A percentile compares a stretch with the other conserved stretches of the same genome.
Conservation (phyloP, 179 eudicot species). For the Pouteria campechiana region DNA sequence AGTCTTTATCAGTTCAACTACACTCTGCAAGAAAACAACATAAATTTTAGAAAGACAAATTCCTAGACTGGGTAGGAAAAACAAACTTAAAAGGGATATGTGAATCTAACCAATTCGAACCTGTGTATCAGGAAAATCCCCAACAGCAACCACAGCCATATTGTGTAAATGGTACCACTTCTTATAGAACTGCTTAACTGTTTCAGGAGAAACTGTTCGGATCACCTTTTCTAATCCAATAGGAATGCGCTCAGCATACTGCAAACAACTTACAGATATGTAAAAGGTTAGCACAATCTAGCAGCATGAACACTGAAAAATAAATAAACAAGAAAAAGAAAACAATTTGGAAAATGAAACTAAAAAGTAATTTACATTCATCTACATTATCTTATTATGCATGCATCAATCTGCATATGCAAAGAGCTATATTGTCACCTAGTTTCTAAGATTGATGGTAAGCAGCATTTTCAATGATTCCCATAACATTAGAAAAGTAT, state of each 20-base stretch:
- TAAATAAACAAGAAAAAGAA: background rate
- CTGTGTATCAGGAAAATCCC: constrained; percentile 80
- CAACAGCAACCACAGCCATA: constrained; percentile 89
- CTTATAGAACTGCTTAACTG: constrained; percentile 53
- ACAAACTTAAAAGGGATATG: background rate
- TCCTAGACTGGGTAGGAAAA: background rate
- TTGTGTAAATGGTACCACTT: constrained; percentile 79
- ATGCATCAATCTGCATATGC: no score
- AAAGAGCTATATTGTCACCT: no score
- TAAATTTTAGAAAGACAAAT: constrained; percentile 1
- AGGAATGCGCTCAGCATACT: constrained; percentile 90
- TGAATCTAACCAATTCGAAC: constrained; percentile 15
- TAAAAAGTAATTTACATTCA: no score
- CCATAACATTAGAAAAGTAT: no score
- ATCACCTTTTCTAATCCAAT: constrained; percentile 81
- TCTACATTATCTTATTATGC: no score
- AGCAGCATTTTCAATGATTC: no score
- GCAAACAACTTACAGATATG: constrained; percentile 10
- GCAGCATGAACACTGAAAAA: no score
- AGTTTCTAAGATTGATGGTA: no score
- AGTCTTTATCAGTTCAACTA: constrained; percentile 58
- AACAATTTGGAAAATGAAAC: background rate
- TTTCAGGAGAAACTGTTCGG: constrained; percentile 59
- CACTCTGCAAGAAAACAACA: constrained; percentile 34
- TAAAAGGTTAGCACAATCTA: no score